A percentile compares a stretch with the other conserved stretches of the same genome.
phyloP scores from a whole-genome alignment of 2,329 filamentous ascomycete genomes.

The Aspergillus niger region DNA sequence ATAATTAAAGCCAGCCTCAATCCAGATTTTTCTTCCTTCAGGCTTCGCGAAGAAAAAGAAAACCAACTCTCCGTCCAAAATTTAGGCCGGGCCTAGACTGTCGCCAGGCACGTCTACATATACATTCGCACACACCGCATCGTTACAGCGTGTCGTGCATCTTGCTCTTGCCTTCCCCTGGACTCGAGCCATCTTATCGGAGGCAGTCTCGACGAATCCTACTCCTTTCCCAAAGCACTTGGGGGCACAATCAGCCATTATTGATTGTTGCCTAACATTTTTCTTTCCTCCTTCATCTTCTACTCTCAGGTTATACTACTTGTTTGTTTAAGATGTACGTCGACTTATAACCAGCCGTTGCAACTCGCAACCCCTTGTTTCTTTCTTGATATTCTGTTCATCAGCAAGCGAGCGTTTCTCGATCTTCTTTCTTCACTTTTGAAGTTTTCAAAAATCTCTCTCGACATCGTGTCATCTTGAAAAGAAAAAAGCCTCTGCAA shows the following conservation, averaged over 20 bases:
- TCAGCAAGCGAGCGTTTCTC: constrained; percentile 31
- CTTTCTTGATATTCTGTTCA: constrained; percentile 13
- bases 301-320: constrained; percentile 24
- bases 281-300: constrained; percentile 14
- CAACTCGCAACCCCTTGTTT: constrained; percentile 14
- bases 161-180: background rate
- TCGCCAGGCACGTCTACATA: constrained; percentile 1
- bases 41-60: constrained; percentile 6
- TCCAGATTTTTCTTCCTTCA: constrained; percentile 1
- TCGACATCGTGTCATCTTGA: constrained; percentile 1
- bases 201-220: constrained; percentile 6
- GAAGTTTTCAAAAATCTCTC: background rate
- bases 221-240: constrained; percentile 7
- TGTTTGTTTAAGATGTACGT: constrained; percentile 33
- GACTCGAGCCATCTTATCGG: background rate
- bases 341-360: constrained; percentile 31
- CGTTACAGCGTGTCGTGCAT: constrained; percentile 10
- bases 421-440: constrained; percentile 16
- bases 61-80: background rate
- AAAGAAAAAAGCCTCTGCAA: background rate
- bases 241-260: constrained; percentile 9
- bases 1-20: constrained; percentile 2
- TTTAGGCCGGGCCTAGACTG: constrained; percentile 7
- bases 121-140: constrained; percentile 16
- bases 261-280: constrained; percentile 11